Conservation (phyloP, 2,329 filamentous ascomycete genomes). For the Fusarium mexicanum region DNA sequence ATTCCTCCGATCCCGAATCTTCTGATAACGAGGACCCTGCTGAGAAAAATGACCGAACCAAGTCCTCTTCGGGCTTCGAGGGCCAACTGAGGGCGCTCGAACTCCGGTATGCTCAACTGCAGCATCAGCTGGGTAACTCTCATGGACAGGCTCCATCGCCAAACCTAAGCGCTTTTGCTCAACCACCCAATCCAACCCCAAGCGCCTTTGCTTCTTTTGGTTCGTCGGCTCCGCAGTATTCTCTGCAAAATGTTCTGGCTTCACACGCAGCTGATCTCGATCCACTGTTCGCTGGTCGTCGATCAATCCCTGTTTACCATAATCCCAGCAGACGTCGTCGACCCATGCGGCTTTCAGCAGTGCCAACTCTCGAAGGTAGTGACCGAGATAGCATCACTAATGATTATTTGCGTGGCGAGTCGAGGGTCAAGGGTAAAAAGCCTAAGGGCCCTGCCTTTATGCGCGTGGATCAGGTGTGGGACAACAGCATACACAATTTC, state of each 20-base stretch:
- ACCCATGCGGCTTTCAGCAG: not conserved
- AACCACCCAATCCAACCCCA: conserved; percentile 10
- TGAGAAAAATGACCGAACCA: conserved; percentile 23
- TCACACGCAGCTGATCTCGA: not conserved
- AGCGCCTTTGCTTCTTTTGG: not conserved
- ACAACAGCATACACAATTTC: conserved; percentile 59
- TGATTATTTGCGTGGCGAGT: conserved; percentile 16
- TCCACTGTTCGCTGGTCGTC: not conserved
- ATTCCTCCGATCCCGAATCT: conserved; percentile 39
- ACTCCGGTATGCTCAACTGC: conserved; percentile 41
- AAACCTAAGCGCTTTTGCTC: not conserved
- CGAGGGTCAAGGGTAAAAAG: conserved; percentile 35
- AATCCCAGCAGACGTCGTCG: not conserved
- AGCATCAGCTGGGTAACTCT: conserved; percentile 30
- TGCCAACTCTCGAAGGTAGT: not conserved
- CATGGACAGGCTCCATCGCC: not conserved
- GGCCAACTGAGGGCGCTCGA: conserved; percentile 45
- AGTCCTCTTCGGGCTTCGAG: conserved; percentile 32
- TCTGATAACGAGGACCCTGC: conserved; percentile 28
- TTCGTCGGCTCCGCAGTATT: not conserved
- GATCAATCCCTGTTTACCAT: not conserved
- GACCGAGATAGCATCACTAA: not conserved
- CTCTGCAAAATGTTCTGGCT: not conserved
- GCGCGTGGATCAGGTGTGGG: conserved; percentile 65
- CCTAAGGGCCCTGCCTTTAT: conserved; percentile 53